Conservation (phyloP, 2,329 filamentous ascomycete genomes). For the Sporothrix dimorphospora region DNA sequence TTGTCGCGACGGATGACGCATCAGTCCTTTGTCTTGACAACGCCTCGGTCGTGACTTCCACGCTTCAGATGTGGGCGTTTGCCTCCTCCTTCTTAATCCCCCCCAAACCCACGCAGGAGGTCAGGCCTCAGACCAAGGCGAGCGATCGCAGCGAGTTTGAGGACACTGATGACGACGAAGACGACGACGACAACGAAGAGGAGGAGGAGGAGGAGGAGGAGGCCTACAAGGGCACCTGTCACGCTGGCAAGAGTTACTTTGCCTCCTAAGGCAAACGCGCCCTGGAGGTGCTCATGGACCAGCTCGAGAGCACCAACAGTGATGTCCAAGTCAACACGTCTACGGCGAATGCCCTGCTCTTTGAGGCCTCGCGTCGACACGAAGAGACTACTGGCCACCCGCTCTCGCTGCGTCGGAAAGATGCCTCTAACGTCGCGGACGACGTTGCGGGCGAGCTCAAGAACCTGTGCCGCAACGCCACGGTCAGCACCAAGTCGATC, state of each 20-base stretch:
- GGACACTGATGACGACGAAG: too few species aligned
- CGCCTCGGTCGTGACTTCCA: neutral
- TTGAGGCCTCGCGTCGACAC: conserved; percentile 66
- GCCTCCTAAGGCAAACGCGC: conserved; percentile 67
- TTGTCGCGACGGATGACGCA: neutral
- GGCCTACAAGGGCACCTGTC: neutral
- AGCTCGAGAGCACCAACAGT: conserved; percentile 74
- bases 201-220: neutral
- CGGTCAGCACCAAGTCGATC: conserved; percentile 47
- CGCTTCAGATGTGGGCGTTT: neutral
- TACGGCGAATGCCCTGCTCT: conserved; percentile 79
- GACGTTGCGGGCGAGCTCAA: conserved; percentile 52
- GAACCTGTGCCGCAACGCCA: conserved; percentile 46
- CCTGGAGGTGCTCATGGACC: conserved; percentile 81
- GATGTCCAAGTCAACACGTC: conserved; percentile 77
- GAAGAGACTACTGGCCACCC: conserved; percentile 54
- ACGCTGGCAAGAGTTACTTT: conserved; percentile 47
- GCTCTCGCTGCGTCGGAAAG: conserved; percentile 50
- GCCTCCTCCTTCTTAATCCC: neutral
- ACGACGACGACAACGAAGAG: too few species aligned
- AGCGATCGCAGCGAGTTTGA: too few species aligned
- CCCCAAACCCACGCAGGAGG: too few species aligned
- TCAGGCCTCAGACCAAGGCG: too few species aligned
- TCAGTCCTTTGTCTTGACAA: neutral
- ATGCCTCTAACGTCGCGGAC: too few species aligned